A percentile compares a stretch with the other conserved stretches of the same genome.
These are phyloP conservation scores for Coelomomyces lativittatus DNA, from an alignment of 371 early-diverging fungal species.

Conservation along the genomic window DNA sequence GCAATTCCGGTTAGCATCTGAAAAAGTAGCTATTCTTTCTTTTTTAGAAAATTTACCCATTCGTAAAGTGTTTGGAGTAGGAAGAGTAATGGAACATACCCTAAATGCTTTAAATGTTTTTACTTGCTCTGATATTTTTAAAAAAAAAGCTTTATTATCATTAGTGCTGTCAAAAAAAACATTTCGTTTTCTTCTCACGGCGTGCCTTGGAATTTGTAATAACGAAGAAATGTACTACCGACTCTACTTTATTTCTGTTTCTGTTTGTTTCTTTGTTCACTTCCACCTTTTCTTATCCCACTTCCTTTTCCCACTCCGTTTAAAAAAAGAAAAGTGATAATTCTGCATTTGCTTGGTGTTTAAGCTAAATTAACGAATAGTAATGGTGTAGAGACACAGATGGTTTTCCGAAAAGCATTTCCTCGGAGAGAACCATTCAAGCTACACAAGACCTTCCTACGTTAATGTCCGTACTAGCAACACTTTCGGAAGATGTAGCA, in stretches of 20 bases:
- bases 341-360: neutral
- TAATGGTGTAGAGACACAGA: neutral
- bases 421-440: neutral
- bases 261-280: neutral
- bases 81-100: slow-evolving; percentile 1
- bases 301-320: neutral
- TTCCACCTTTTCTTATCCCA: neutral
- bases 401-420: neutral
- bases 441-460: neutral
- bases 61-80: neutral
- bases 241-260: too few species aligned
- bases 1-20: neutral
- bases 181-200: neutral
- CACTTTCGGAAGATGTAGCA: neutral
- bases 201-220: neutral
- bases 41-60: neutral
- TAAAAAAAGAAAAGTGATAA: neutral
- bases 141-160: neutral
- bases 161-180: neutral
- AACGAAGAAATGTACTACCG: too few species aligned
- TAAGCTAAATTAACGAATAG: neutral
- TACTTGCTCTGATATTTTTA: neutral
- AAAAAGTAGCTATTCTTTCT: neutral
- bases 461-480: neutral
- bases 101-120: neutral